phyloP scores from a whole-genome alignment of 2,329 filamentous ascomycete genomes.

The Hymenoscyphus linearis region DNA sequence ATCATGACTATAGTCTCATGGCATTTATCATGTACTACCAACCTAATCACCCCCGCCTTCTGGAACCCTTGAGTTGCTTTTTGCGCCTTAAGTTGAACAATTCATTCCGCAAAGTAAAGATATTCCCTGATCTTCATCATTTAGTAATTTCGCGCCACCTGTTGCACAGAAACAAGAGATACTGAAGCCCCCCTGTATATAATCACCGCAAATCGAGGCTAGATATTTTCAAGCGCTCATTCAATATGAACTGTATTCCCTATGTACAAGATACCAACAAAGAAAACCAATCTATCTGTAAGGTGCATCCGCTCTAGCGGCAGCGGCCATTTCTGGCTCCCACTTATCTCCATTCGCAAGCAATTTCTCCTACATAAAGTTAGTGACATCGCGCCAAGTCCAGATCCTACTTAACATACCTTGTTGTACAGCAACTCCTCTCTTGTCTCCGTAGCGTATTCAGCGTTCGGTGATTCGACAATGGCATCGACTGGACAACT shows the following conservation, averaged over 20 bases:
- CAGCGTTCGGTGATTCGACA: constrained; percentile 68
- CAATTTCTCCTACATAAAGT: constrained; percentile 64
- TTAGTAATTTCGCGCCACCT: no score
- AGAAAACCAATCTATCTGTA: constrained; percentile 69
- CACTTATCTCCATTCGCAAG: constrained; percentile 89
- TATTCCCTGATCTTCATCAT: no score
- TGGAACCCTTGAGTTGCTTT: no score
- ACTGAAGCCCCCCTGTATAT: no score
- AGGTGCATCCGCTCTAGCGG: constrained; percentile 86
- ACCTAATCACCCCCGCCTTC: no score
- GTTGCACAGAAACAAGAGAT: no score
- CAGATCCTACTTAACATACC: constrained; percentile 40
- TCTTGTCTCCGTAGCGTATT: constrained; percentile 72
- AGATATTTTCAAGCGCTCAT: neutral
- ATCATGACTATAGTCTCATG: no score
- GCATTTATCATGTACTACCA: no score
- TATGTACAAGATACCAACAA: constrained; percentile 19
- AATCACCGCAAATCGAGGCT: neutral
- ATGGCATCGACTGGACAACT: constrained; percentile 97
- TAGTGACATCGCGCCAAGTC: neutral
- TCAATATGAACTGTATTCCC: constrained; percentile 16
- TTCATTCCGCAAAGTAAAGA: no score
- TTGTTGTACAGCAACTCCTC: constrained; percentile 98
- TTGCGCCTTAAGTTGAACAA: no score
- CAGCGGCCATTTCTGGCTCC: constrained; percentile 94